Evolutionary conservation across 2,329 filamentous ascomycete species (phyloP).

Genomic region (Verruconis gallopava): DNA sequence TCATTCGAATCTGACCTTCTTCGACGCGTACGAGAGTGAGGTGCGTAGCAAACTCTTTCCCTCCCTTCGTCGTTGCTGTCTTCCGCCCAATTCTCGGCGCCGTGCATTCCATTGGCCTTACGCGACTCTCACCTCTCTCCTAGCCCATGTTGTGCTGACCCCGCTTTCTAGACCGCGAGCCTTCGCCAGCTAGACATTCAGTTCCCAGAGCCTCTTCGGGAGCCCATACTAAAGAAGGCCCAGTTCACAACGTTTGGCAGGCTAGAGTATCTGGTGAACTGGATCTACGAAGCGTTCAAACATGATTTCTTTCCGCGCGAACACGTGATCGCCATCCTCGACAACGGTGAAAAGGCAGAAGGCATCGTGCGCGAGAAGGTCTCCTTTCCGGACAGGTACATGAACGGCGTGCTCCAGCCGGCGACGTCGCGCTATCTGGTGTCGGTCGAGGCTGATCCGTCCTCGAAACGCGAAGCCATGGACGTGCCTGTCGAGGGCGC

Average conservation of each 20-base stretch:
- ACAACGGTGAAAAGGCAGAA: slow-evolving; percentile 54
- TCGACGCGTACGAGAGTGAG: slow-evolving; percentile 84
- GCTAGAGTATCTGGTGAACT: slow-evolving; percentile 64
- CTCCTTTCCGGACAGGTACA: slow-evolving; percentile 49
- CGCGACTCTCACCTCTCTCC: no score
- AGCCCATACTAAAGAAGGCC: slow-evolving; percentile 77
- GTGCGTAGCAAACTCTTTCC: slow-evolving; percentile 48
- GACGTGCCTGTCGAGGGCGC: slow-evolving; percentile 31
- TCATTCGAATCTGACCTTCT: slow-evolving; percentile 81
- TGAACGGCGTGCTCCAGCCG: slow-evolving; percentile 54
- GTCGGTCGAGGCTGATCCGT: slow-evolving; percentile 26
- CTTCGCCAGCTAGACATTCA: slow-evolving; percentile 68
- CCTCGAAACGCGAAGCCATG: slow-evolving; percentile 1
- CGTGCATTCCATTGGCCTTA: no score
- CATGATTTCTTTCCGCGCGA: slow-evolving; percentile 86
- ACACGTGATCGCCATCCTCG: slow-evolving; percentile 58
- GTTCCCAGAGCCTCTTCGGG: slow-evolving; percentile 84
- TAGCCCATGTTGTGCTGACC: no score
- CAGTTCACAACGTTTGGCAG: slow-evolving; percentile 83
- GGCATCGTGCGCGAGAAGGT: slow-evolving; percentile 78
- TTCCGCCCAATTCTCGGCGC: no score
- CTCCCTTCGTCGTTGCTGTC: no score
- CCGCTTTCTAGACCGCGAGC: slow-evolving; percentile 32
- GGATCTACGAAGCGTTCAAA: slow-evolving; percentile 49
- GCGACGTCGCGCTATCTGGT: slow-evolving; percentile 74